These are phyloP conservation scores for Sequoia sempervirens DNA, from an alignment of 75 land plant species.

Conservation along the genomic window DNA sequence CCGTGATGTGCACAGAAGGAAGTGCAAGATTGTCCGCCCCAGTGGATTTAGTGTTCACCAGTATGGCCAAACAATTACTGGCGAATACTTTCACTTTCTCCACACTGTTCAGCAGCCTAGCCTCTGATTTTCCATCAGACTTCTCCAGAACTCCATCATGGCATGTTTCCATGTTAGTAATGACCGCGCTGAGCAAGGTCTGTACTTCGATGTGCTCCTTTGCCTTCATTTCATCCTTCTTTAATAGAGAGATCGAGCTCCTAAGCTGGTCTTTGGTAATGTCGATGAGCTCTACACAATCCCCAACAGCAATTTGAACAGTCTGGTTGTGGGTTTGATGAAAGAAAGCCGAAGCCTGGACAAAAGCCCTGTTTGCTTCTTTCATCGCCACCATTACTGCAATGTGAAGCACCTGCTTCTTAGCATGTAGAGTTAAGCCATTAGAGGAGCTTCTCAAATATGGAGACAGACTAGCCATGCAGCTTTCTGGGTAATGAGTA, in stretches of 20 bases:
- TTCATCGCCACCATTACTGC: too few relatives aligned
- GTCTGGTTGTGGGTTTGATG: too few relatives aligned
- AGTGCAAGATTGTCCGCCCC: neutral
- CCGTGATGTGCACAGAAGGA: neutral
- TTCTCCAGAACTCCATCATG: too few relatives aligned
- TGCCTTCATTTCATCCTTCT: neutral
- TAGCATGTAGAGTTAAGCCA: too few relatives aligned
- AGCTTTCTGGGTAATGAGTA: neutral
- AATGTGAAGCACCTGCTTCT: too few relatives aligned
- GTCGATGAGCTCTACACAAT: slow-evolving; percentile 1
- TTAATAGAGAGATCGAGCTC: neutral
- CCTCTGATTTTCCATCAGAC: neutral
- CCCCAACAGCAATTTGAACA: neutral
- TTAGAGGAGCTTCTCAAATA: too few relatives aligned
- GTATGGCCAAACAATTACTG: neutral
- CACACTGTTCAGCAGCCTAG: neutral
- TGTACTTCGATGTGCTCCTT: neutral
- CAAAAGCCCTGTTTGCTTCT: neutral
- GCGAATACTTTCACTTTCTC: neutral
- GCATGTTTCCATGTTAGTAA: neutral
- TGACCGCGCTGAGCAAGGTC: neutral
- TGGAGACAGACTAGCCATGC: neutral
- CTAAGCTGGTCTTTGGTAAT: neutral
- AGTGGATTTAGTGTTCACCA: neutral
- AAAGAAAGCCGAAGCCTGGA: too few relatives aligned